phyloP scores from a whole-genome alignment of 2,329 filamentous ascomycete species.

The Epichloe aotearoae region DNA sequence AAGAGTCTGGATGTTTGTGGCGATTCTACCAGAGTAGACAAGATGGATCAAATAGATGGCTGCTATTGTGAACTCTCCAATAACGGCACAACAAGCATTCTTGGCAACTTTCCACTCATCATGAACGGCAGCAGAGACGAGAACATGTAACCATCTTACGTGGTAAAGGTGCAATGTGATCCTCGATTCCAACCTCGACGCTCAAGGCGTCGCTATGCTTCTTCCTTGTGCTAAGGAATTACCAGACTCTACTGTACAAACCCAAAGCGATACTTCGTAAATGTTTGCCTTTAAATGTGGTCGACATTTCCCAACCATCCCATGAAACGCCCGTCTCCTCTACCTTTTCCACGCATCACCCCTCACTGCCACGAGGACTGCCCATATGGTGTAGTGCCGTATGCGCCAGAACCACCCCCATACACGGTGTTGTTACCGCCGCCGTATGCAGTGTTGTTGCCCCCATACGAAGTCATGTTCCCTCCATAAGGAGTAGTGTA shows the following conservation, averaged over 20 bases:
- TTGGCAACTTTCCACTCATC: neutral
- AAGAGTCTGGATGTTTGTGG: too few species aligned
- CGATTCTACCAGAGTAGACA: too few species aligned
- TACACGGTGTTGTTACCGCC: constrained; percentile 52
- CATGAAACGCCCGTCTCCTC: constrained; percentile 3
- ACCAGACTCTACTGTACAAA: constrained; percentile 1
- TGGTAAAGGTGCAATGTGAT: neutral
- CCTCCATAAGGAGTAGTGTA: constrained; percentile 56
- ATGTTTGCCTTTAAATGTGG: neutral
- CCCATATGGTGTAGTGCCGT: constrained; percentile 34
- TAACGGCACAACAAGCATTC: too few species aligned
- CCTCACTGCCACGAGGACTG: constrained; percentile 33
- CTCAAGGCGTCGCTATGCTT: neutral
- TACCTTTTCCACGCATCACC: neutral
- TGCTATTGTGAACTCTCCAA: too few species aligned
- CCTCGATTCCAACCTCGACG: neutral
- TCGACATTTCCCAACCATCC: neutral
- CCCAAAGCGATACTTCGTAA: constrained; percentile 1
- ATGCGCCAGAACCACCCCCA: constrained; percentile 39
- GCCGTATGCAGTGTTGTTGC: constrained; percentile 57
- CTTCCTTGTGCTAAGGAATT: neutral
- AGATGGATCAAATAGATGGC: too few species aligned
- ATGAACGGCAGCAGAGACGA: neutral
- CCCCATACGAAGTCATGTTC: constrained; percentile 46
- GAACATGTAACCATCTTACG: neutral